phyloP scores from a whole-genome alignment of 148 eudicot genomes.

The Chenopodium berlandieri region DNA sequence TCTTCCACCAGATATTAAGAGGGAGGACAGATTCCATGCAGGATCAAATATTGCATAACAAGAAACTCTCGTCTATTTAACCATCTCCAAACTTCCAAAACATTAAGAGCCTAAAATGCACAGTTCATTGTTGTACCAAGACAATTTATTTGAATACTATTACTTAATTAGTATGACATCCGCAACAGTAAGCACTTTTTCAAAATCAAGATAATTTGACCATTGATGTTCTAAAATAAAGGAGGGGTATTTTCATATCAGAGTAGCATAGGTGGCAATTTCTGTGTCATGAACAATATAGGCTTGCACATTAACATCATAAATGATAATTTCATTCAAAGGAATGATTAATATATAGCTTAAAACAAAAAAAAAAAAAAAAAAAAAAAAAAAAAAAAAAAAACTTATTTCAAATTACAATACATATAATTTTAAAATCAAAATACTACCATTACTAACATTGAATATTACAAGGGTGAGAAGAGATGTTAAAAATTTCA shows the following conservation, averaged over 20 bases:
- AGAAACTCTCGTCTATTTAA: background rate
- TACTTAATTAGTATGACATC: background rate
- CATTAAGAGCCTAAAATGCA: background rate
- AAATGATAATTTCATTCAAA: background rate
- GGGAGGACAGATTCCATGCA: background rate
- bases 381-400: too few species aligned
- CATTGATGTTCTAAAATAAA: too few species aligned
- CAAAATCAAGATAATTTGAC: background rate
- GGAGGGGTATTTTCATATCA: too few species aligned
- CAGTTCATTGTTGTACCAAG: background rate
- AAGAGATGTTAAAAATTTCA: background rate
- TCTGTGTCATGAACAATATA: background rate
- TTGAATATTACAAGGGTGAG: background rate
- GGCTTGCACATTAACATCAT: background rate
- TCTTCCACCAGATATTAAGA: background rate
- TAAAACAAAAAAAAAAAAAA: rapidly evolving
- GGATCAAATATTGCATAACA: background rate
- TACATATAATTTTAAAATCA: too few species aligned
- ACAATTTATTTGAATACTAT: too few species aligned
- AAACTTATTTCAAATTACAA: background rate
- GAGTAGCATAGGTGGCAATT: background rate
- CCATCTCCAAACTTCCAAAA: background rate
- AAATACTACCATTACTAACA: too few species aligned
- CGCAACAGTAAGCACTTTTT: background rate
- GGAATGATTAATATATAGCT: too few species aligned